phyloP scores from a whole-genome alignment of 495 filamentous ascomycete species.

The Neurospora sp. region DNA sequence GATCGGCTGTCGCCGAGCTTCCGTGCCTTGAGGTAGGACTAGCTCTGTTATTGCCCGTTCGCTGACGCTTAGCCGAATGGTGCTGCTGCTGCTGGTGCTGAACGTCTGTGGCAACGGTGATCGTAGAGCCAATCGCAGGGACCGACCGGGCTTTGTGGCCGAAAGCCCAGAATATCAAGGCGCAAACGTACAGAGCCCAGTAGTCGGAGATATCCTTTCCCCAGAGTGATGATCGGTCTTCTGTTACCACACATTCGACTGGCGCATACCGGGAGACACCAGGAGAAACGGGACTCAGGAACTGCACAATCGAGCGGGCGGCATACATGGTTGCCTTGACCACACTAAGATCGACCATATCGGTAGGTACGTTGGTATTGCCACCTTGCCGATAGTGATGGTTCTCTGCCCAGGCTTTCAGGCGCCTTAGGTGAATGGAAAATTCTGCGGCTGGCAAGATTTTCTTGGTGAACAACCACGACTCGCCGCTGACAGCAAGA shows the following conservation, averaged over 20 bases:
- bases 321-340: constrained; percentile 22
- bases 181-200: constrained; percentile 39
- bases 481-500: constrained; percentile 37
- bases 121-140: background rate
- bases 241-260: background rate
- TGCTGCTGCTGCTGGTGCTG: constrained; percentile 26
- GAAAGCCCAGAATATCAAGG: constrained; percentile 38
- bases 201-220: constrained; percentile 34
- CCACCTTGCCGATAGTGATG: constrained; percentile 4
- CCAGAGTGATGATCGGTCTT: constrained; percentile 4
- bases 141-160: constrained; percentile 16
- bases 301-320: constrained; percentile 20
- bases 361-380: background rate
- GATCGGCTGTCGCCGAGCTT: constrained; percentile 26
- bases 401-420: constrained; percentile 25
- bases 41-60: constrained; percentile 52
- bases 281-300: constrained; percentile 7
- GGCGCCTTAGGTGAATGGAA: constrained; percentile 25
- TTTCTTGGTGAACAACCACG: constrained; percentile 38
- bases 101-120: constrained; percentile 52
- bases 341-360: constrained; percentile 1
- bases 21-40: constrained; percentile 40
- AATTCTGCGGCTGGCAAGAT: constrained; percentile 26
- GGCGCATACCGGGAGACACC: background rate
- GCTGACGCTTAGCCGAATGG: constrained; percentile 33